A percentile compares a stretch with the other conserved stretches of the same genome.
These are phyloP conservation scores for Dictyostelium purpureum DNA, from an alignment of 78 protist genomes.

Conservation along the genomic window DNA sequence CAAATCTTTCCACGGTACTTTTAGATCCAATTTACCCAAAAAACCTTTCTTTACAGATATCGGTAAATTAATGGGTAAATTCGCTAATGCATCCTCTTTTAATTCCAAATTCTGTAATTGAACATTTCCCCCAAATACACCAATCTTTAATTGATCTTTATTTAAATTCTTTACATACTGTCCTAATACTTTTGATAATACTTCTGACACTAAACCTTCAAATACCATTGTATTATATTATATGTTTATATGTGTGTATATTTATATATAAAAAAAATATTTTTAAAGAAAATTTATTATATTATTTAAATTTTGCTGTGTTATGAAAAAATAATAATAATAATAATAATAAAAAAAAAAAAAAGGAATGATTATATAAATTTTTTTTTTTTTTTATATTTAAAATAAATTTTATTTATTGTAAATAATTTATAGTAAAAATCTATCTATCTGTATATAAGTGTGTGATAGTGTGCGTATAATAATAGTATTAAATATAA, in stretches of 20 bases:
- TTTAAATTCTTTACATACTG: slow-evolving; percentile 81
- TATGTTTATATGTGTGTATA: neutral
- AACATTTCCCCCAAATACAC: slow-evolving; percentile 79
- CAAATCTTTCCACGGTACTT: slow-evolving; percentile 87
- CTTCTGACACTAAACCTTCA: slow-evolving; percentile 82
- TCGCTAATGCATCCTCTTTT: slow-evolving; percentile 70
- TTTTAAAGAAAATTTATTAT: neutral
- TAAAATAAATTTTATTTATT: too few relatives aligned
- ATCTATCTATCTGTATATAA: too few relatives aligned
- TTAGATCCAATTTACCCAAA: slow-evolving; percentile 70
- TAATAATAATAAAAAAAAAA: too few relatives aligned
- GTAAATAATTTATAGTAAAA: too few relatives aligned
- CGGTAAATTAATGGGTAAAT: slow-evolving; percentile 78
- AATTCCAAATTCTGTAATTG: slow-evolving; percentile 61
- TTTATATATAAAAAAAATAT: neutral
- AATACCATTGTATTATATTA: slow-evolving; percentile 66
- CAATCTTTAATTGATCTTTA: slow-evolving; percentile 80
- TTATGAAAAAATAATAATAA: too few relatives aligned
- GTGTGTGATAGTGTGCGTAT: too few relatives aligned
- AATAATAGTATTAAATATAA: too few relatives aligned
- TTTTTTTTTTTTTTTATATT: neutral
- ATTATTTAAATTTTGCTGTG: neutral
- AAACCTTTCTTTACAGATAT: slow-evolving; percentile 71
- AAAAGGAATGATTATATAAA: too few relatives aligned
- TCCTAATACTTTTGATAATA: slow-evolving; percentile 77